phyloP scores from a whole-genome alignment of 208 protist species.

The Kentomonas sorsogonicus region DNA sequence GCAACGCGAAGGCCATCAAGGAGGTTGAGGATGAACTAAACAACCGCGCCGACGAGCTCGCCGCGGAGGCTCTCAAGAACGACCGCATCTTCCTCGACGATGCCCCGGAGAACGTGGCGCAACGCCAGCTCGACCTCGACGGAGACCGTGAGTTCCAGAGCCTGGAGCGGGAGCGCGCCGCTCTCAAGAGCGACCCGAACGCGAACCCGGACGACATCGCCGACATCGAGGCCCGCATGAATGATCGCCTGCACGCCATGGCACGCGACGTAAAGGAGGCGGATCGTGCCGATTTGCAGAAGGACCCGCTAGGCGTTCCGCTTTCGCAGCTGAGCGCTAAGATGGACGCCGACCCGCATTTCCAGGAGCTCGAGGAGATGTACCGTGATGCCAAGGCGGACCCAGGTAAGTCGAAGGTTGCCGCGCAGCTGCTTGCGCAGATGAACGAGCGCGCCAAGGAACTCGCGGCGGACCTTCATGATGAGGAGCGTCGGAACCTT shows the following conservation, averaged over 20 bases:
- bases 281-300: slow-evolving; percentile 53
- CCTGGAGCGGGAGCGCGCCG: slow-evolving; percentile 62
- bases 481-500: slow-evolving; percentile 34
- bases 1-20: slow-evolving; percentile 38
- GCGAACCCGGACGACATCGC: slow-evolving; percentile 35
- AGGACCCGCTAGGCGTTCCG: slow-evolving; percentile 47
- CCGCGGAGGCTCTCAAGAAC: slow-evolving; percentile 56
- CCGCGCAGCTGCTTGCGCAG: slow-evolving; percentile 54
- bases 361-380: slow-evolving; percentile 66
- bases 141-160: slow-evolving; percentile 50
- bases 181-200: slow-evolving; percentile 38
- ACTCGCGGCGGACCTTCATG: slow-evolving; percentile 53
- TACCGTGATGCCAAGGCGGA: slow-evolving; percentile 56
- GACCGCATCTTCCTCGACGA: slow-evolving; percentile 78
- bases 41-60: slow-evolving; percentile 51
- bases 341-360: slow-evolving; percentile 54
- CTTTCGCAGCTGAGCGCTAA: slow-evolving; percentile 31
- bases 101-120: slow-evolving; percentile 49
- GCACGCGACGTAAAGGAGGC: slow-evolving; percentile 49
- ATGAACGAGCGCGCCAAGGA: slow-evolving; percentile 70
- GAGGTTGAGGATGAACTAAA: slow-evolving; percentile 55
- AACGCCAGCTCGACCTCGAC: slow-evolving; percentile 60
- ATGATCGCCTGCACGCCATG: slow-evolving; percentile 40
- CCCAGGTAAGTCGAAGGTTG: slow-evolving; percentile 35
- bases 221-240: slow-evolving; percentile 70